These are phyloP conservation scores for Lentinus tigrinus DNA, from an alignment of 768 basidiomycete species.

Conservation along the genomic window DNA sequence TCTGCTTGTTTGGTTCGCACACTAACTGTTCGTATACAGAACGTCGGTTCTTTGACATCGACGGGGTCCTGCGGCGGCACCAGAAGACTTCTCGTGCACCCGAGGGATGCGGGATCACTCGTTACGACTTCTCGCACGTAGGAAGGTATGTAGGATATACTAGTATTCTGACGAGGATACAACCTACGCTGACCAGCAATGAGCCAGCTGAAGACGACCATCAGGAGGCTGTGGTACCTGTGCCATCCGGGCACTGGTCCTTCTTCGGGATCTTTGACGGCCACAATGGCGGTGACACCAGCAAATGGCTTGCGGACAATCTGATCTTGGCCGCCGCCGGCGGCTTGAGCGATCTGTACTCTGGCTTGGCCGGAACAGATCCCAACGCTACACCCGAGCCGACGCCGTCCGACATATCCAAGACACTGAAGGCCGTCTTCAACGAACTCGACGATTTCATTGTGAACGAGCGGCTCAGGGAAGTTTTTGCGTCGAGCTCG, in stretches of 20 bases:
- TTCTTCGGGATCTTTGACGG: constrained; percentile 35
- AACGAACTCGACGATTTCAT: constrained; percentile 40
- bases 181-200: constrained; percentile 19
- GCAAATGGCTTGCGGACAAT: constrained; percentile 31
- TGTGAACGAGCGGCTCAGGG: constrained; percentile 33
- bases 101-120: constrained; percentile 14
- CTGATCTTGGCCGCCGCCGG: constrained; percentile 28
- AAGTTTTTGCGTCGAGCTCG: constrained; percentile 27
- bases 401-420: constrained; percentile 32
- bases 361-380: not conserved
- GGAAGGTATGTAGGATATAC: constrained; percentile 18
- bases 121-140: constrained; percentile 23
- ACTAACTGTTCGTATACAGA: too few relatives aligned
- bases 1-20: not conserved
- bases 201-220: constrained; percentile 29
- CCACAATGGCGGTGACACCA: constrained; percentile 34
- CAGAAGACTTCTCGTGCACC: constrained; percentile 14
- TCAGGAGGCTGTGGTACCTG: constrained; percentile 20
- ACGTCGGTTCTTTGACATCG: not conserved
- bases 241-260: constrained; percentile 30
- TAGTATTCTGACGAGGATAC: not conserved
- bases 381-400: constrained; percentile 5
- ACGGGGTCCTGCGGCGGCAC: constrained; percentile 1
- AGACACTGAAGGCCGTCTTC: constrained; percentile 38
- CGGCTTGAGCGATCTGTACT: constrained; percentile 25